Evolutionary conservation across 2,329 filamentous ascomycete species (phyloP).

Genomic region (Pseudogymnoascus sp.): DNA sequence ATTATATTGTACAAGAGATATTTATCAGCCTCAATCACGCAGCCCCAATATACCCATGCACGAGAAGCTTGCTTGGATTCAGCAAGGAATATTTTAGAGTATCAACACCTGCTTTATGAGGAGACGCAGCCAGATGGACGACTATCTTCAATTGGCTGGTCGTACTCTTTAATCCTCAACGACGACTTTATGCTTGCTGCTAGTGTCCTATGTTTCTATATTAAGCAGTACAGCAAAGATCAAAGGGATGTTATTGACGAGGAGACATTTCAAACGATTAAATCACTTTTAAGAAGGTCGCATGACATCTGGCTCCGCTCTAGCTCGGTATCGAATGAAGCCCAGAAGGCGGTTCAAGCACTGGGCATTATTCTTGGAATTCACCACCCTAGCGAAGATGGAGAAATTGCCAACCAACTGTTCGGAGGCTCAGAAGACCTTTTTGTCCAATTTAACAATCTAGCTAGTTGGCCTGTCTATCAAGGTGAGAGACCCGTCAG

Average conservation of each 20-base stretch:
- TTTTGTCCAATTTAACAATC: not conserved
- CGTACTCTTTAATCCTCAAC: slow-evolving; percentile 46
- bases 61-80: slow-evolving; percentile 43
- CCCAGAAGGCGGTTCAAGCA: not conserved
- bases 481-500: not conserved
- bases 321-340: not conserved
- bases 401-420: not conserved
- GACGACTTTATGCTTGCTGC: slow-evolving; percentile 53
- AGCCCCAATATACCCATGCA: slow-evolving; percentile 44
- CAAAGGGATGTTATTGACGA: not conserved
- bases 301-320: not conserved
- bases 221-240: not conserved
- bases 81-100: slow-evolving; percentile 39
- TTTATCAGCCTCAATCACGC: slow-evolving; percentile 34
- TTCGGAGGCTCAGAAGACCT: not conserved
- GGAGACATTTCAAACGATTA: not conserved
- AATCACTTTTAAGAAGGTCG: not conserved
- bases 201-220: slow-evolving; percentile 46
- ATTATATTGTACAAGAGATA: slow-evolving; percentile 47
- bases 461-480: not conserved
- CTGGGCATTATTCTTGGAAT: not conserved
- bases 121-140: slow-evolving; percentile 44
- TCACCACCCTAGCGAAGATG: not conserved
- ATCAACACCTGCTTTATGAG: slow-evolving; percentile 39
- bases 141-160: slow-evolving; percentile 44